phyloP scores from a whole-genome alignment of 1,139 yeast genomes.

The Kodamaea arcana region DNA sequence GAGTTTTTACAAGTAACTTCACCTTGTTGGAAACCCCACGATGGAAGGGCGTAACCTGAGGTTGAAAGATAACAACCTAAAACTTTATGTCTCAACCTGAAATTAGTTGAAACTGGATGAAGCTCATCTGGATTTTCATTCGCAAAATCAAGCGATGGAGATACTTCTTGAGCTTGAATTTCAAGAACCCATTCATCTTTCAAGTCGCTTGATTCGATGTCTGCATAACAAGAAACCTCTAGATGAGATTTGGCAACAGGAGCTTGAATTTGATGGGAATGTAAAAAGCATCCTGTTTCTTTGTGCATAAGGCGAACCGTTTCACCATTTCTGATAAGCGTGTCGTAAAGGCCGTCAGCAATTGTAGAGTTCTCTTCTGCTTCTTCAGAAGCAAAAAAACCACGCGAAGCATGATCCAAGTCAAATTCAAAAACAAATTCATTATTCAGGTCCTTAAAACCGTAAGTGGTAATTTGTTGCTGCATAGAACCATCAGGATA shows the following conservation, averaged over 20 bases:
- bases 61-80: slow-evolving; percentile 74
- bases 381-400: slow-evolving; percentile 30
- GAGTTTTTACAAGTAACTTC: slow-evolving; percentile 67
- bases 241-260: slow-evolving; percentile 49
- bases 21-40: slow-evolving; percentile 82
- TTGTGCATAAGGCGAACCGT: slow-evolving; percentile 54
- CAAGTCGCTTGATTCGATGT: slow-evolving; percentile 47
- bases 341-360: slow-evolving; percentile 12
- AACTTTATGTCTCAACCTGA: slow-evolving; percentile 56
- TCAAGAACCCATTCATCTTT: slow-evolving; percentile 76
- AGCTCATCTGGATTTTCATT: slow-evolving; percentile 34
- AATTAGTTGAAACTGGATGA: slow-evolving; percentile 70
- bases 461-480: slow-evolving; percentile 74
- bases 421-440: slow-evolving; percentile 54
- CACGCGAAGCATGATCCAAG: slow-evolving; percentile 19
- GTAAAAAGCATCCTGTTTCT: slow-evolving; percentile 51
- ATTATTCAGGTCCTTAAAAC: slow-evolving; percentile 67
- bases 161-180: slow-evolving; percentile 52
- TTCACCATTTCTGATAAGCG: slow-evolving; percentile 45
- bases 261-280: slow-evolving; percentile 57
- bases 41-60: slow-evolving; percentile 65
- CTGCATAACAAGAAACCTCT: slow-evolving; percentile 72
- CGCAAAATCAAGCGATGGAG: slow-evolving; percentile 48
- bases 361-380: slow-evolving; percentile 25
- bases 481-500: slow-evolving; percentile 76